A percentile compares a stretch with the other conserved stretches of the same genome.
Conservation (phyloP, 352 stramenopile species). For the Phytophthora idaei region DNA sequence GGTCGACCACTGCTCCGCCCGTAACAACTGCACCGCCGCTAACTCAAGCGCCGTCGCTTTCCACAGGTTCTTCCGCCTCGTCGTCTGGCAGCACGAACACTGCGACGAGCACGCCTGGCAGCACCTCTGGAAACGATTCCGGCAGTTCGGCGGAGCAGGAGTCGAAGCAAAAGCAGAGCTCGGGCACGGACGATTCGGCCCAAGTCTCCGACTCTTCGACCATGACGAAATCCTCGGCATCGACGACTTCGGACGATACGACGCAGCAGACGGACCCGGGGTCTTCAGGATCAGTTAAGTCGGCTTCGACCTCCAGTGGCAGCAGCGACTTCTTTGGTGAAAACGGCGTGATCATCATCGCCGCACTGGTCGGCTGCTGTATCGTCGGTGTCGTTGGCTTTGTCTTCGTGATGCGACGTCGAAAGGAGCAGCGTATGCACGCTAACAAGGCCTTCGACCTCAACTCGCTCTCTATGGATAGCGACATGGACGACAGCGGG, state of each 20-base stretch:
- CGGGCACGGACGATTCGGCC: constrained; percentile 9
- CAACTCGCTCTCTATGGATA: constrained; percentile 30
- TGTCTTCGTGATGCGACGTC: constrained; percentile 53
- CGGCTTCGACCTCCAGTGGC: constrained; percentile 29
- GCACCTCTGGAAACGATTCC: constrained; percentile 9
- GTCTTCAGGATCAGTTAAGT: constrained; percentile 17
- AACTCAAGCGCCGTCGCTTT: constrained; percentile 30
- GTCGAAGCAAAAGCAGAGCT: neutral
- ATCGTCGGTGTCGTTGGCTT: constrained; percentile 46
- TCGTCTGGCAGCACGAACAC: constrained; percentile 6
- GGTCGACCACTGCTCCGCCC: constrained; percentile 23
- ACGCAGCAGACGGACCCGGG: constrained; percentile 8
- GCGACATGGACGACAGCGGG: constrained; percentile 50
- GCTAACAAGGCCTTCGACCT: constrained; percentile 42
- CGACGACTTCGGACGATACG: constrained; percentile 18
- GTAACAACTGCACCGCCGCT: constrained; percentile 33
- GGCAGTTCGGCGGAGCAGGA: constrained; percentile 12
- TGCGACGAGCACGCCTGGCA: constrained; percentile 12
- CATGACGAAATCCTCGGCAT: constrained; percentile 10
- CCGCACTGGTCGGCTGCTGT: constrained; percentile 44
- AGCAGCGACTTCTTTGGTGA: constrained; percentile 10
- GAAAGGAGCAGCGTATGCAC: constrained; percentile 40
- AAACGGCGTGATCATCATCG: constrained; percentile 47
- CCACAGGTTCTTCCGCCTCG: constrained; percentile 27
- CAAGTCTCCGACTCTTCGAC: constrained; percentile 6